Conservation (phyloP, 768 basidiomycete genomes). For the Daedalea quercina region DNA sequence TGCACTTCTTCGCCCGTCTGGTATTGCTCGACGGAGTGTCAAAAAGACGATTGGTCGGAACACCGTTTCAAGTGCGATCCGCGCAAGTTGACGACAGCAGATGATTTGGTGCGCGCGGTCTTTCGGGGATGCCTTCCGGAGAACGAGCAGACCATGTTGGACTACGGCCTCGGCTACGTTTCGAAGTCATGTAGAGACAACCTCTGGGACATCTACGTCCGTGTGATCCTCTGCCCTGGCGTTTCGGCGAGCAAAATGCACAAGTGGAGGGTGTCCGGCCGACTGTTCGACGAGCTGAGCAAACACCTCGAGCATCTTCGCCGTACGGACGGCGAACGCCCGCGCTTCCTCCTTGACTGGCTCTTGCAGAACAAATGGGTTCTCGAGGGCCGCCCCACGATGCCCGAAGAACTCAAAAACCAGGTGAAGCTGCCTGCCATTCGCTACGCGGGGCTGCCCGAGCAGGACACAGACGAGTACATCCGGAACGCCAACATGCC, state of each 20-base stretch:
- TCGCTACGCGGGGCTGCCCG: slow-evolving; percentile 1
- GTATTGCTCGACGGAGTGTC: slow-evolving; percentile 29
- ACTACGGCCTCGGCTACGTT: slow-evolving; percentile 29
- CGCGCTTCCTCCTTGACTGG: slow-evolving; percentile 29
- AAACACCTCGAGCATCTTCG: slow-evolving; percentile 10
- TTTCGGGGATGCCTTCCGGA: slow-evolving; percentile 21
- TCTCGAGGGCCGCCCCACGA: slow-evolving; percentile 13
- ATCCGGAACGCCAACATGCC: not conserved
- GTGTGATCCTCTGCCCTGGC: slow-evolving; percentile 17
- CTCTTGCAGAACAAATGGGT: slow-evolving; percentile 29
- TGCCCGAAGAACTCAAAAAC: not conserved
- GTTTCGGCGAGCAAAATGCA: slow-evolving; percentile 24
- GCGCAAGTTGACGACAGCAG: slow-evolving; percentile 23
- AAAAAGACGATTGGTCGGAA: slow-evolving; percentile 21
- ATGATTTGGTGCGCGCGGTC: slow-evolving; percentile 26
- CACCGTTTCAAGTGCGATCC: slow-evolving; percentile 30
- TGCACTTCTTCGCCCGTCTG: slow-evolving; percentile 12
- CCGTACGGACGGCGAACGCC: slow-evolving; percentile 15
- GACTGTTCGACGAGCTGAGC: slow-evolving; percentile 28
- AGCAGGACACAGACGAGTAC: not conserved
- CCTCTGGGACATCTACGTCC: slow-evolving; percentile 27
- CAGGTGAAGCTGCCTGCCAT: slow-evolving; percentile 3
- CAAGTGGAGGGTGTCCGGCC: slow-evolving; percentile 27
- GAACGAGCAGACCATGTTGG: slow-evolving; percentile 25
- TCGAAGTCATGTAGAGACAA: slow-evolving; percentile 6